Evolutionary conservation across 1,284 basidiomycete genomes (phyloP).

Genomic region (Tilletiaria anomala): DNA sequence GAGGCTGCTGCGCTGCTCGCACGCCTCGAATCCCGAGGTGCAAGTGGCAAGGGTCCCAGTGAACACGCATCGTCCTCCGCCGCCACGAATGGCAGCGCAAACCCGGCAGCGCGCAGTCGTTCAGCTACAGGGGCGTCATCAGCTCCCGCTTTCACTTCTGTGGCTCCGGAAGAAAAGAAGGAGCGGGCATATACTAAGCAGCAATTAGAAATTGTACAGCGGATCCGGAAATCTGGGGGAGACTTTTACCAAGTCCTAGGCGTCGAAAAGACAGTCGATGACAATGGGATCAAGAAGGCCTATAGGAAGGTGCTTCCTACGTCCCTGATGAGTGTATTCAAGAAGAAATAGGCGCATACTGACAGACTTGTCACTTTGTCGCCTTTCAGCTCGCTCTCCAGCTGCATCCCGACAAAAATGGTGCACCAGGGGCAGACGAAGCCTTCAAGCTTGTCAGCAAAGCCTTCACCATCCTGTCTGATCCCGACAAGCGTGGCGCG

Average conservation of each 20-base stretch:
- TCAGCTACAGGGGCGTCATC: constrained; percentile 41
- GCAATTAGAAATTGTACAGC: constrained; percentile 69
- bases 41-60: neutral
- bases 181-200: constrained; percentile 76
- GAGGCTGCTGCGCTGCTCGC: constrained; percentile 59
- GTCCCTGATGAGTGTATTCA: no score
- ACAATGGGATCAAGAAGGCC: constrained; percentile 69
- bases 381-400: constrained; percentile 64
- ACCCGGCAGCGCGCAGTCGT: constrained; percentile 40
- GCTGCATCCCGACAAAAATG: constrained; percentile 93
- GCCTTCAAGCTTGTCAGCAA: constrained; percentile 99
- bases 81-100: constrained; percentile 13
- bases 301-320: constrained; percentile 68
- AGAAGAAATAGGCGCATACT: no score
- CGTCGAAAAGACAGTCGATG: constrained; percentile 68
- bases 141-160: constrained; percentile 51
- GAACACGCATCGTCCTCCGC: neutral
- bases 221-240: constrained; percentile 63
- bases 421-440: constrained; percentile 93
- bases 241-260: constrained; percentile 88
- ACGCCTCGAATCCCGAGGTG: constrained; percentile 42
- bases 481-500: constrained; percentile 21
- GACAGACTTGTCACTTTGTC: no score
- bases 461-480: constrained; percentile 64
- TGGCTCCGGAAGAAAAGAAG: constrained; percentile 27